phyloP scores from a whole-genome alignment of 2,329 filamentous ascomycete species.

The Claviceps sorghi region DNA sequence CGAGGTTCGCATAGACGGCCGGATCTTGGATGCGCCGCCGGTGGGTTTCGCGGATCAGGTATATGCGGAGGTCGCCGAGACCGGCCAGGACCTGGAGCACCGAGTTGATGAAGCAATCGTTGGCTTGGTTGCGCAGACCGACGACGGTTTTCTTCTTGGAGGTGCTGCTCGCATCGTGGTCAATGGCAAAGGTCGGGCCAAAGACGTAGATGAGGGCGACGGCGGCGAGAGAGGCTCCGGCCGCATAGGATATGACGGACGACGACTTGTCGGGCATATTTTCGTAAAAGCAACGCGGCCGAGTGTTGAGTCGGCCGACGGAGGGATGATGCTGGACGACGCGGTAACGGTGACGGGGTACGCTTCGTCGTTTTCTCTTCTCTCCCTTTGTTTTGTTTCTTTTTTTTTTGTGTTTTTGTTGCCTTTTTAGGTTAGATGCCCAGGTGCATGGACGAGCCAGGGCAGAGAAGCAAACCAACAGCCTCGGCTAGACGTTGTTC shows the following conservation, averaged over 20 bases:
- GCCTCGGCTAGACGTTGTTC: background rate
- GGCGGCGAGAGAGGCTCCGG: slow-evolving; percentile 85
- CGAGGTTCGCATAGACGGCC: slow-evolving; percentile 56
- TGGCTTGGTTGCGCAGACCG: slow-evolving; percentile 77
- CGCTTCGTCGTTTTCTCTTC: background rate
- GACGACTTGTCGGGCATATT: slow-evolving; percentile 23
- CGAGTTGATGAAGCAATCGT: slow-evolving; percentile 95
- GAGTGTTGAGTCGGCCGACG: slow-evolving; percentile 5
- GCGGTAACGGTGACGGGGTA: too few species aligned
- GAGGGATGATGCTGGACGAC: background rate
- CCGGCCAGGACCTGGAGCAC: slow-evolving; percentile 87
- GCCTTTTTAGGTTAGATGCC: background rate
- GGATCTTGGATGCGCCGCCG: slow-evolving; percentile 65
- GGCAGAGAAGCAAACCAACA: too few species aligned
- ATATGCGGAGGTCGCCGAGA: slow-evolving; percentile 73
- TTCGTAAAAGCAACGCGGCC: background rate
- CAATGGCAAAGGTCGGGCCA: slow-evolving; percentile 90
- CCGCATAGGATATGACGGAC: slow-evolving; percentile 67
- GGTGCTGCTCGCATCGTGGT: slow-evolving; percentile 53
- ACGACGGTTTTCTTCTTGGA: slow-evolving; percentile 74
- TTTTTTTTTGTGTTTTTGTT: background rate
- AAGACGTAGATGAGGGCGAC: slow-evolving; percentile 96
- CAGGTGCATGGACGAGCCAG: background rate
- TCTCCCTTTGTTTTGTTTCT: background rate
- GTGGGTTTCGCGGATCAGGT: slow-evolving; percentile 84